Base-by-base conservation (phyloP, 2,329 filamentous ascomycete genomes). In the Thermochaetoides dissita region DNA sequence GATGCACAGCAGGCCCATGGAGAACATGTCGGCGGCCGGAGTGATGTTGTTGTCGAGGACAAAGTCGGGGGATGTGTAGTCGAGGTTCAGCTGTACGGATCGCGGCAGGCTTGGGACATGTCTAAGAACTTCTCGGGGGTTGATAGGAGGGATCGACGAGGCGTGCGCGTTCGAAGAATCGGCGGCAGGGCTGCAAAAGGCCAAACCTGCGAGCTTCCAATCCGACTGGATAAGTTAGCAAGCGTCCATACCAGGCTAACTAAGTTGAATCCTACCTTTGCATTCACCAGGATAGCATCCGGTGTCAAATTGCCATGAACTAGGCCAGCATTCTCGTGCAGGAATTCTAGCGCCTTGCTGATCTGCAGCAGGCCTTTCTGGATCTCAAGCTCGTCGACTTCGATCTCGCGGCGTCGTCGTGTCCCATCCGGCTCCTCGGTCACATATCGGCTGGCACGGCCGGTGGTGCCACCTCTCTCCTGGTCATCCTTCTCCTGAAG, bases 191-290 rank as follows among this genome's bases (percentile, higher is more conserved):
- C 84, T 84, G 57, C 83, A 85, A 60, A 95, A 98, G 0, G 83
- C 77, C 34, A 98, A 72, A n/a, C 89, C 91, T 53, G 87, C 89
- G 47, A 98, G 84, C 60, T 98, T 98, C 91, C 91, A 98, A 61
- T 98, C 91, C 38, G 85, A 94, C 80, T 84, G 55, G 47, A 47
- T 11, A 37, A 12, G 57, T 61, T 49, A 62, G 60, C 8, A 24
- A 39, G 36, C 39, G 37, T 11, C 11, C 6, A 24, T n/a, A n/a
- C 7, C 36, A 10, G 24, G 17, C 3, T 34, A 30, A 7, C 24
- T 6, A 5, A 30, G 6, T 17, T 10, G 11, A 36, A 29, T 40
- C 72, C 47, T 65, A 76, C 80, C 75, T 98, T 98, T 34, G 84
- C 77, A 63, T 98, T 98, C 61, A 98, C 78, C 50, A 94, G 81